Conservation (phyloP, 1,284 basidiomycete species). For the Tilletia walkeri region DNA sequence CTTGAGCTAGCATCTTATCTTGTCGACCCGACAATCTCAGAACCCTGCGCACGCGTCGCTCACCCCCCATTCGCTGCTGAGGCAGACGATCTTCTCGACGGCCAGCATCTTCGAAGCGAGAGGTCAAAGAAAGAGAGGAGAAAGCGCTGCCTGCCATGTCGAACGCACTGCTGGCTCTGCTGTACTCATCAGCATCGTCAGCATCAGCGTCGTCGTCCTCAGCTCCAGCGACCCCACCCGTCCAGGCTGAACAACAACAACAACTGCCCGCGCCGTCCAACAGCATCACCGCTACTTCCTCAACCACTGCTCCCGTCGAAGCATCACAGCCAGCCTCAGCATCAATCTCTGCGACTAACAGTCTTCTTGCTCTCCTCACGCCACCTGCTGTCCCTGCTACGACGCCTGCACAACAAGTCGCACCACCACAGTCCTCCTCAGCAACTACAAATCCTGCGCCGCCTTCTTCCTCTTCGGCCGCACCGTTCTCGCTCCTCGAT, state of each 20-base stretch:
- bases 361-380: conserved; percentile 5
- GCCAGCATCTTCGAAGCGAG: background rate
- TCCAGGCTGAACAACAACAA: too few species aligned
- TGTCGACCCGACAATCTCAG: too few species aligned
- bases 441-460: background rate
- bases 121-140: background rate
- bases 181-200: conserved; percentile 10
- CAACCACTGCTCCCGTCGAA: too few species aligned
- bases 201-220: background rate
- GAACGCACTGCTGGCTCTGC: conserved; percentile 10
- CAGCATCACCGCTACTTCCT: background rate
- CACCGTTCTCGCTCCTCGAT: background rate
- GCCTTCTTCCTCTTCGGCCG: background rate
- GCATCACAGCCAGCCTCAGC: background rate
- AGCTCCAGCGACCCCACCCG: background rate
- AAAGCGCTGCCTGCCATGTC: background rate
- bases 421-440: background rate
- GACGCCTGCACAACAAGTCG: background rate
- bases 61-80: background rate
- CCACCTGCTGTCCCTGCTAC: background rate
- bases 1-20: too few species aligned
- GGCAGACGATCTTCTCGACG: background rate
- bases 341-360: background rate
- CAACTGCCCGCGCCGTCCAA: background rate
- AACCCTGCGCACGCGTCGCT: too few species aligned